phyloP scores from a whole-genome alignment of 768 basidiomycete genomes.

The Suillus tomentosus region DNA sequence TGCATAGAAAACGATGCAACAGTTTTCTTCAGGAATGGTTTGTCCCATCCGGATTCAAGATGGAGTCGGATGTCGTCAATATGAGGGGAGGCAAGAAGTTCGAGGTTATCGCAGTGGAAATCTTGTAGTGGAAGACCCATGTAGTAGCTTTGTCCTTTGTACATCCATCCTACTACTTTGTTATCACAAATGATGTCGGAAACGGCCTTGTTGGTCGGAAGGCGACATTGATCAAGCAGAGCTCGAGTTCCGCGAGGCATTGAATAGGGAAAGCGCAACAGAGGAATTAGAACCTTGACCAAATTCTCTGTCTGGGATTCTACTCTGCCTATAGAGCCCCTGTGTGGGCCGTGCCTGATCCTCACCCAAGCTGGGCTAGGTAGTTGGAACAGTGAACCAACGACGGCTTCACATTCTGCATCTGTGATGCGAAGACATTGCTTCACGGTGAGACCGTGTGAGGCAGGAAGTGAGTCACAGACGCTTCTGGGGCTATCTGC shows the following conservation, averaged over 20 bases:
- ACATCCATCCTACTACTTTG: not conserved
- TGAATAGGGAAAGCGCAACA: not conserved
- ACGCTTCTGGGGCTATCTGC: not conserved
- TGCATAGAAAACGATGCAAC: too few species aligned
- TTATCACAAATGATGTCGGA: not conserved
- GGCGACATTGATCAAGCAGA: not conserved
- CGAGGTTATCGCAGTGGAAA: too few species aligned
- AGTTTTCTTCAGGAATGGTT: too few species aligned
- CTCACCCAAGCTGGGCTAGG: not conserved
- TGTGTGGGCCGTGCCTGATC: too few species aligned
- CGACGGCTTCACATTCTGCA: not conserved
- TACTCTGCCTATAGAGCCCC: not conserved
- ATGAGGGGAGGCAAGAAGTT: too few species aligned
- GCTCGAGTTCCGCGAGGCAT: not conserved
- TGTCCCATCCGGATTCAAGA: too few species aligned
- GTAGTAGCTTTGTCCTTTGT: not conserved
- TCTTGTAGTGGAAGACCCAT: too few species aligned
- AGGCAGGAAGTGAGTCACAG: not conserved
- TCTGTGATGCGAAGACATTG: not conserved
- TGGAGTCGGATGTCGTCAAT: too few species aligned
- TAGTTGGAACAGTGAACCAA: not conserved
- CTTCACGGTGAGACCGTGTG: not conserved
- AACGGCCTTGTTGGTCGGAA: not conserved
- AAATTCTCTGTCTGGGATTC: not conserved
- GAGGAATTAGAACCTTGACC: not conserved